These are phyloP conservation scores for Saccharomyces cerevisiae DNA, from an alignment of 805 yeast genomes.

Conservation along the genomic window DNA sequence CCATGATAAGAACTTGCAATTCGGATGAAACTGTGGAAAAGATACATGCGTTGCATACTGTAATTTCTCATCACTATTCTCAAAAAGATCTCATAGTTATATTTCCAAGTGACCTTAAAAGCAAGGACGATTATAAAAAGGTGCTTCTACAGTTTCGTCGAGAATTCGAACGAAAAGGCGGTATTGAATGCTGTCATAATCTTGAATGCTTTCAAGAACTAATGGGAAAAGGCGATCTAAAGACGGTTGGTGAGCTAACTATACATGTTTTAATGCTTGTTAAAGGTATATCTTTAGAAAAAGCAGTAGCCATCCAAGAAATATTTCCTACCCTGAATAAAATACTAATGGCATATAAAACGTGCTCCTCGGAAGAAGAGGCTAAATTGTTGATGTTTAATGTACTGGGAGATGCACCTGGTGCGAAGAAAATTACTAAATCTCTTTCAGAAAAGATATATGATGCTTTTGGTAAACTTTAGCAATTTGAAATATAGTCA, in stretches of 20 bases:
- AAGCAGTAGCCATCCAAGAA: constrained; percentile 70
- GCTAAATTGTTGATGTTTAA: constrained; percentile 22
- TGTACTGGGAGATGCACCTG: constrained; percentile 26
- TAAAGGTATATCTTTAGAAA: constrained; percentile 75
- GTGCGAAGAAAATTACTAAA: constrained; percentile 28
- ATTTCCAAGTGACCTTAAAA: constrained; percentile 41
- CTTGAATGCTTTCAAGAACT: constrained; percentile 53
- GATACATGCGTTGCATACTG: constrained; percentile 36
- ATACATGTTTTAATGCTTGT: constrained; percentile 69
- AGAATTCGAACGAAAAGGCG: constrained; percentile 34
- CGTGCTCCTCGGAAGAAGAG: constrained; percentile 20
- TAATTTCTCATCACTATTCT: constrained; percentile 40
- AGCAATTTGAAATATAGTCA: neutral
- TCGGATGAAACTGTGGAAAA: constrained; percentile 62
- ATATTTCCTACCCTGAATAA: constrained; percentile 60
- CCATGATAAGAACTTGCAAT: constrained; percentile 56
- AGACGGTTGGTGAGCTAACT: constrained; percentile 69
- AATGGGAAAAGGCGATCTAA: constrained; percentile 59
- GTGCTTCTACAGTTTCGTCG: constrained; percentile 37
- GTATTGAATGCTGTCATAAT: constrained; percentile 37
- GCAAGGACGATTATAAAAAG: constrained; percentile 43
- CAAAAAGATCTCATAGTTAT: constrained; percentile 39
- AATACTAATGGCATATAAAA: constrained; percentile 32
- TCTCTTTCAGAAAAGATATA: constrained; percentile 28
- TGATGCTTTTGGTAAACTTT: constrained; percentile 14